Conservation (phyloP, 768 basidiomycete genomes). For the Trametes cubensis region DNA sequence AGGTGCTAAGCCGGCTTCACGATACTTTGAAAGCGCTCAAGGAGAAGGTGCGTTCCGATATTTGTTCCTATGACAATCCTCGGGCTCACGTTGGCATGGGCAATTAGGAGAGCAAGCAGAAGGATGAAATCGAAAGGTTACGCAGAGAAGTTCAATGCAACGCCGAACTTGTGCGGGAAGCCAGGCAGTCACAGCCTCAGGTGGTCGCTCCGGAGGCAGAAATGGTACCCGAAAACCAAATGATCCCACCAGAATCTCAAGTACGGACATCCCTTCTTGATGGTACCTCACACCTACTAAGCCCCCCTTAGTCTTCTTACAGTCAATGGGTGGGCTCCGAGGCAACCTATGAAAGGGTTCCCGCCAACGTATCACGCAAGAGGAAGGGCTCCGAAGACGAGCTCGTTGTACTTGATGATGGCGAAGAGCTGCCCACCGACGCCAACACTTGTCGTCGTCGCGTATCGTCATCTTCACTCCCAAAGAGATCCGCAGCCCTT, state of each 20-base stretch:
- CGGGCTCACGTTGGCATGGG: no score
- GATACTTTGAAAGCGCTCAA: slow-evolving; percentile 5
- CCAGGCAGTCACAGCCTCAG: background rate
- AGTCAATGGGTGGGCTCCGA: slow-evolving; percentile 1
- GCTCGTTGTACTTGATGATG: background rate
- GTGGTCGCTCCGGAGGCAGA: background rate
- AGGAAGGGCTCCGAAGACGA: slow-evolving; percentile 13
- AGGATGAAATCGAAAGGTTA: slow-evolving; percentile 5
- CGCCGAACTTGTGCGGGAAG: background rate
- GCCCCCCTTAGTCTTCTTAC: background rate
- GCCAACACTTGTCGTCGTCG: background rate
- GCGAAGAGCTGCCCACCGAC: background rate
- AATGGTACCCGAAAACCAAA: background rate
- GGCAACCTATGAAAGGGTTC: slow-evolving; percentile 4
- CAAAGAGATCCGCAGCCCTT: background rate
- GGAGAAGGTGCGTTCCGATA: background rate
- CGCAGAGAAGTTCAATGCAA: background rate
- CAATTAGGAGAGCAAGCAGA: slow-evolving; percentile 14
- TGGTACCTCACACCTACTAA: background rate
- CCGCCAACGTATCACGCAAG: background rate
- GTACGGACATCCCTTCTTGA: background rate
- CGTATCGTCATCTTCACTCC: background rate
- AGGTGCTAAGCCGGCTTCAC: background rate
- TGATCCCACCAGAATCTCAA: no score
- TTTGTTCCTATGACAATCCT: no score